phyloP scores from a whole-genome alignment of 2,329 filamentous ascomycete genomes.

The Phialophora tarda region DNA sequence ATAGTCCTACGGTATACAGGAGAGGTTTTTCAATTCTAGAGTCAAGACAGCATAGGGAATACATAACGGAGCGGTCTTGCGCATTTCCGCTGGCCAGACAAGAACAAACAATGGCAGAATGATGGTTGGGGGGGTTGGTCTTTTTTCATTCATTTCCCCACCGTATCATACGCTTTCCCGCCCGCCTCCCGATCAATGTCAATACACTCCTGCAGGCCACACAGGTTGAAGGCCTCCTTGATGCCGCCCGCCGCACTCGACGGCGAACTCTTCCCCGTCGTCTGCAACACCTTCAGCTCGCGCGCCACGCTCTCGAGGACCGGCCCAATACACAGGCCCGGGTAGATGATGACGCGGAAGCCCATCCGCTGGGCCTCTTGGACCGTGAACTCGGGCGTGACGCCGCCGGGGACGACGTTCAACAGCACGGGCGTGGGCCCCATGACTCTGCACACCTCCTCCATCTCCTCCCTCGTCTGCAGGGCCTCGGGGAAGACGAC shows the following conservation, averaged over 20 bases:
- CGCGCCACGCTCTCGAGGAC: conserved; percentile 47
- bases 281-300: conserved; percentile 47
- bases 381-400: conserved; percentile 48
- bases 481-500: conserved; percentile 52
- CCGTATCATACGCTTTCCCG: conserved; percentile 39
- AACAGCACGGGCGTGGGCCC: conserved; percentile 50
- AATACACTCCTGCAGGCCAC: conserved; percentile 51
- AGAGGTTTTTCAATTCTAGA: no score
- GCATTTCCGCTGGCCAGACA: no score
- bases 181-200: conserved; percentile 50
- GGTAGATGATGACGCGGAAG: conserved; percentile 52
- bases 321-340: conserved; percentile 49
- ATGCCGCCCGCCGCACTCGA: conserved; percentile 42
- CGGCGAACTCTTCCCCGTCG: conserved; percentile 43
- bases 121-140: no score
- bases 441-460: conserved; percentile 46
- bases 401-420: conserved; percentile 54
- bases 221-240: conserved; percentile 52
- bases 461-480: conserved; percentile 47
- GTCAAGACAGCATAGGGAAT: no score
- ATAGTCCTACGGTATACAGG: no score
- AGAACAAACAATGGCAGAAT: no score
- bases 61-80: no score
- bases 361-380: conserved; percentile 49
- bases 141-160: conserved; percentile 7